Base-by-base conservation (phyloP, 805 yeast genomes). In the Pichia nakasei region DNA sequence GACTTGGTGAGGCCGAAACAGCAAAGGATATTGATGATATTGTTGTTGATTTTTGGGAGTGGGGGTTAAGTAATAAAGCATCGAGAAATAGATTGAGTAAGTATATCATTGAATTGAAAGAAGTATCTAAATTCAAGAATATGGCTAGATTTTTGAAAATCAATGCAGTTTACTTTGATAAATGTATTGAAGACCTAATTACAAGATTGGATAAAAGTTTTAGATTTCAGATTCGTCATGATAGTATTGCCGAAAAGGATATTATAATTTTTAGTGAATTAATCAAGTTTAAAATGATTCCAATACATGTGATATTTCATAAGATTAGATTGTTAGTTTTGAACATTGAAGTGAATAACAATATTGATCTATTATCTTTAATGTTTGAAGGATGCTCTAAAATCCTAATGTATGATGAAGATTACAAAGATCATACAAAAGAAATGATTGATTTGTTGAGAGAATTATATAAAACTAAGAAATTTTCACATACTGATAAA, bases 381-480 rank as follows among this genome's bases (percentile, higher is more conserved):
- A 64, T 86, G 36, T 81, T 86, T 54, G 95, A 88, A 53, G 68
- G 76, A 32, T 72, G 85, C 52, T 95, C 95, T 0, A 68, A 77
- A 45, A 76, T 79, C 46, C 66, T 88, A 40, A 57, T 82, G 37
- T 65, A 75, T 48, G 70, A 69, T 43, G 71, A 76, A 0, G 85
- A 78, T 21, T 80, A 78, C 47, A 66, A 65, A 39, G 71, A 66
- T 7, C 65, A 77, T 31, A 85, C 85, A 75, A 66, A 67, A 15
- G 80, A 78, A 47, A 73, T 85, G 81, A 62, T 87, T 32, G 69
- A 65, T 6, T 56, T 82, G 6, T 59, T 86, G 35, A 72, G 71
- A 48, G 66, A 63, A 26, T 73, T 75, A 46, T 69, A 71, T 41
- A 73, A 68, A 39, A 72, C 72, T 34, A 69, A 70, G 22, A 66